Evolutionary conservation across 1,284 basidiomycete genomes (phyloP), one percentile per base, ranked within the genome.

Genomic region (Xanthoconium separans): DNA sequence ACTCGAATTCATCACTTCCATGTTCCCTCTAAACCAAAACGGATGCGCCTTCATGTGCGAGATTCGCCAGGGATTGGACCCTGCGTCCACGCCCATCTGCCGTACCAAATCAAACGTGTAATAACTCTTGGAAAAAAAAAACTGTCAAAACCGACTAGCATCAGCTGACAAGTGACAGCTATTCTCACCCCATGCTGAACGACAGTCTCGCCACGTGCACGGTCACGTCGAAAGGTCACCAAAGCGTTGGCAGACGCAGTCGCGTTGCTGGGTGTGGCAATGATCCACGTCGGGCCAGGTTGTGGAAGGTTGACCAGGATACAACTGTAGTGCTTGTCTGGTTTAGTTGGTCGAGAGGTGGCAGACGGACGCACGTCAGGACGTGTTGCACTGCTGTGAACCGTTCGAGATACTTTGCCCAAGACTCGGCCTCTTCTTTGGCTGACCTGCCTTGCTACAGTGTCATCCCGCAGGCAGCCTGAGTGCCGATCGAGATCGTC

Each of bases 11-110:
- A 64, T 64, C n/a, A 64, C 61, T 29, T 69, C 63, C 1, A 47
- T 50, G 43, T 65, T 69, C 47, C 65, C 63, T 42, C 40, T 60
- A 41, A 69, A 66, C 65, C 65, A 67, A 47, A 62, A 61, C 15
- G 65, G 65, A 53, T 67, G 65, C 18, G 49, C 56, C 30, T 62
- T 68, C 55, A 68, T 57, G 40, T 60, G 55, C 18, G 59, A 56
- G 41, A 69, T 62, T 51, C 63, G 53, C 65, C 59, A 68, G 6
- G 65, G 58, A n/a, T 68, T 68, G 12, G 45, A 51, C 12, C 56
- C 54, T n/a, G 52, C 47, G 10, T 59, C 56, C 44, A 45, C 44
- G 3, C 49, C 51, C 7, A 41, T 15, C 34, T 64, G 56, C 24
- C 65, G 55, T 44, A 57, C 41, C 5, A 69, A 42, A n/a, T 61